phyloP scores from a whole-genome alignment of 768 basidiomycete genomes.

The Panus rudis region DNA sequence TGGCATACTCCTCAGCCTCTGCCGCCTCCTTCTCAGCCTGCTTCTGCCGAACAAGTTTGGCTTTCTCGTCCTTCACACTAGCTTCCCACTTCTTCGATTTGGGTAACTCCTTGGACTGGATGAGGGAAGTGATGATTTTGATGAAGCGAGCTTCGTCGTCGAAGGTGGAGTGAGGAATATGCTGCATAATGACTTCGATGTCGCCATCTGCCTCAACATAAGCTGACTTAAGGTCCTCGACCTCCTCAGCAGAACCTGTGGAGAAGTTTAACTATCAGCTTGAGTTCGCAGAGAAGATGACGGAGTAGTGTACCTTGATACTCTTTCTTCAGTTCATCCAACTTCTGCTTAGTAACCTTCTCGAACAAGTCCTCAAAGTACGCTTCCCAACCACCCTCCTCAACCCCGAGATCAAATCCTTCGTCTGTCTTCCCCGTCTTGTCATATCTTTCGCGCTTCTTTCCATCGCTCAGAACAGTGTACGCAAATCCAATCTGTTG shows the following conservation, averaged over 20 bases:
- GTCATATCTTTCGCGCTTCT: slow-evolving; percentile 73
- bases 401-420: slow-evolving; percentile 58
- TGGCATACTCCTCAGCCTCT: slow-evolving; percentile 80
- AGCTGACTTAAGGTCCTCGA: slow-evolving; percentile 67
- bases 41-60: slow-evolving; percentile 65
- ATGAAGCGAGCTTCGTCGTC: slow-evolving; percentile 87
- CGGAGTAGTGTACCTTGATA: slow-evolving; percentile 68
- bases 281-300: not conserved
- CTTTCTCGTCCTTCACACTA: slow-evolving; percentile 74
- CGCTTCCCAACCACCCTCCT: slow-evolving; percentile 88
- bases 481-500: slow-evolving; percentile 95
- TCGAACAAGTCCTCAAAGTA: slow-evolving; percentile 93
- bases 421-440: slow-evolving; percentile 82
- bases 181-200: slow-evolving; percentile 73
- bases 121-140: slow-evolving; percentile 55
- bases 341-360: slow-evolving; percentile 72
- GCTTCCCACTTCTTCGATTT: slow-evolving; percentile 57
- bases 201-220: slow-evolving; percentile 70
- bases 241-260: slow-evolving; percentile 80
- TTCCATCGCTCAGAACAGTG: slow-evolving; percentile 76
- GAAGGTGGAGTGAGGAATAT: slow-evolving; percentile 78
- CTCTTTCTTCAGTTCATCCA: slow-evolving; percentile 90
- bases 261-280: not conserved
- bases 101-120: slow-evolving; percentile 53
- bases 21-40: slow-evolving; percentile 70